A percentile compares a stretch with the other conserved stretches of the same genome.
phyloP scores from a whole-genome alignment of 345 rosid genomes.

The Stellera chamaejasme region DNA sequence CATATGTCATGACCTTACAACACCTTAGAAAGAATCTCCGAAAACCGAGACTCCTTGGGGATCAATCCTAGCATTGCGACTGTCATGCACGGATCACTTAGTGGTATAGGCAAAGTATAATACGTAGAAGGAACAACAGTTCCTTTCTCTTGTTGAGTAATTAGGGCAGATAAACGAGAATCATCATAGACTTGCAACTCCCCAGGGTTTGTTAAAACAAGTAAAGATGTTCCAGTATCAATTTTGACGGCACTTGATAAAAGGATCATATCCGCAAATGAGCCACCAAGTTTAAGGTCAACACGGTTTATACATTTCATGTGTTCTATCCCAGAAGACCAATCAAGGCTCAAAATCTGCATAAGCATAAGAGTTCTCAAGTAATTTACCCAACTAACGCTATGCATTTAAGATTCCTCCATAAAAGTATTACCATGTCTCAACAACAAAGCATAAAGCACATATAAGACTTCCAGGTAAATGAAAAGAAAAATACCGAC shows the following conservation, averaged over 20 bases:
- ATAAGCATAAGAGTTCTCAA: slow-evolving; percentile 8
- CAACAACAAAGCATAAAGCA: background rate
- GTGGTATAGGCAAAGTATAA: slow-evolving; percentile 51
- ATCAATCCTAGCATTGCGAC: slow-evolving; percentile 37
- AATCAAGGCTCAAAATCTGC: slow-evolving; percentile 70
- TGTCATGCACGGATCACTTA: slow-evolving; percentile 53
- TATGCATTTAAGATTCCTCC: background rate
- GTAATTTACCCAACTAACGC: background rate
- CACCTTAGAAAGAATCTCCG: slow-evolving; percentile 56
- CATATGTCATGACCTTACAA: background rate
- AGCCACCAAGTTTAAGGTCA: slow-evolving; percentile 65
- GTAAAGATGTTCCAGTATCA: slow-evolving; percentile 29
- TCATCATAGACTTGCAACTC: slow-evolving; percentile 58
- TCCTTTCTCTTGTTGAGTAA: slow-evolving; percentile 37
- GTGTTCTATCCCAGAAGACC: slow-evolving; percentile 56
- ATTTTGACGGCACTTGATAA: slow-evolving; percentile 37
- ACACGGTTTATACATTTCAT: slow-evolving; percentile 53
- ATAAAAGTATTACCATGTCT: background rate
- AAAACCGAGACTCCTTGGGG: slow-evolving; percentile 28
- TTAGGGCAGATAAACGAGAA: slow-evolving; percentile 38
- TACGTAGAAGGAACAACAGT: slow-evolving; percentile 37
- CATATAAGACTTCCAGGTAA: slow-evolving; percentile 3
- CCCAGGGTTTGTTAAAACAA: slow-evolving; percentile 71
- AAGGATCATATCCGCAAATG: slow-evolving; percentile 79
- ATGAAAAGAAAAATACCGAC: slow-evolving; percentile 36